Conservation (phyloP, 2,329 filamentous ascomycete species). For the Stagonosporopsis vannaccii region DNA sequence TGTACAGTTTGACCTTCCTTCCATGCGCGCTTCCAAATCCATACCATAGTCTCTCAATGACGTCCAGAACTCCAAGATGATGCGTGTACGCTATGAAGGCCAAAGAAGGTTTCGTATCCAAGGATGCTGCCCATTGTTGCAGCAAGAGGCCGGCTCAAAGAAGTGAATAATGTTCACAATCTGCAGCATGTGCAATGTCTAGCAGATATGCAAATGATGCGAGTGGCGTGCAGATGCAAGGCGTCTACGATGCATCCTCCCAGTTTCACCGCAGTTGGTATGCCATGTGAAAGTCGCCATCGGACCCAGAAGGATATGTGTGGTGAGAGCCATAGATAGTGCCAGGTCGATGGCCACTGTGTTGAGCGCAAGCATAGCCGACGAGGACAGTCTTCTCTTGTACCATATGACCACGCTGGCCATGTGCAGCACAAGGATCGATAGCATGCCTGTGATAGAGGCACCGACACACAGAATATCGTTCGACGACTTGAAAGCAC, state of each 20-base stretch:
- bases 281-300: constrained; percentile 34
- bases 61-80: constrained; percentile 37
- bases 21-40: constrained; percentile 21
- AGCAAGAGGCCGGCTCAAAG: constrained; percentile 34
- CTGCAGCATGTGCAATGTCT: not conserved
- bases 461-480: constrained; percentile 86
- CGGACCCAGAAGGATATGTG: constrained; percentile 37
- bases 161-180: constrained; percentile 22
- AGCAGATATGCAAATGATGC: not conserved
- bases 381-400: constrained; percentile 81
- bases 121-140: constrained; percentile 21
- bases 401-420: constrained; percentile 73
- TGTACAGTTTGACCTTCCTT: constrained; percentile 15
- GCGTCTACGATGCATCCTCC: constrained; percentile 4
- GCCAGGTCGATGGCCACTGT: constrained; percentile 51
- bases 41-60: constrained; percentile 20
- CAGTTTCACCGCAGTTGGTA: constrained; percentile 20
- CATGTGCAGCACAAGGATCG: constrained; percentile 80
- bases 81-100: constrained; percentile 23
- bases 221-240: constrained; percentile 2
- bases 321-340: constrained; percentile 20
- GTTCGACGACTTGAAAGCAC: constrained; percentile 87
- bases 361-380: constrained; percentile 76
- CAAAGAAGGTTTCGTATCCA: constrained; percentile 14
- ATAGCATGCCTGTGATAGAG: constrained; percentile 87